A percentile compares a stretch with the other conserved stretches of the same genome.
These are phyloP conservation scores for Styphnolobium japonicum DNA, from an alignment of 306 rosid species.

Conservation along the genomic window DNA sequence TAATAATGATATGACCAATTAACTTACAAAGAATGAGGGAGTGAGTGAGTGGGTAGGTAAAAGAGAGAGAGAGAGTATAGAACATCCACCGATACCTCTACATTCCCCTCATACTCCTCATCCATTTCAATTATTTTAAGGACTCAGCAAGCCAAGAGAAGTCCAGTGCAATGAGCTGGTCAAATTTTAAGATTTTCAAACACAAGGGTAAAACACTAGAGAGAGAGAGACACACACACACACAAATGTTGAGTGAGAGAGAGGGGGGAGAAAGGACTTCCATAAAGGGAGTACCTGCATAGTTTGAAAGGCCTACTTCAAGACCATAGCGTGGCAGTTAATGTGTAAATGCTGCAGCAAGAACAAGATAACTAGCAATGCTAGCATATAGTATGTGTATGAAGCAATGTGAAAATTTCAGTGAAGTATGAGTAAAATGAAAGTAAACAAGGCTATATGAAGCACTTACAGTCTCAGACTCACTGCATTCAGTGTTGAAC, in stretches of 20 bases:
- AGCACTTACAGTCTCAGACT: too few species aligned
- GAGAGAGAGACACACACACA: not conserved
- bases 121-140: constrained; percentile 77
- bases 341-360: constrained; percentile 77
- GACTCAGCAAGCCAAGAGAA: constrained; percentile 81
- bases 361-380: constrained; percentile 80
- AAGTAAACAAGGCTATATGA: too few species aligned
- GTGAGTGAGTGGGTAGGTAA: too few species aligned
- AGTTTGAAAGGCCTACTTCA: constrained; percentile 83
- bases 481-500: too few species aligned
- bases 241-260: not conserved
- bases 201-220: not conserved
- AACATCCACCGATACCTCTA: constrained; percentile 51
- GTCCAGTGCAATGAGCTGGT: constrained; percentile 91
- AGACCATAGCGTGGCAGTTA: constrained; percentile 80
- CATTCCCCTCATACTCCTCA: constrained; percentile 80
- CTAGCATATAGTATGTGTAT: constrained; percentile 72
- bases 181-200: not conserved
- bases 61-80: not conserved
- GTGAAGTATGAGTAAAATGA: too few species aligned
- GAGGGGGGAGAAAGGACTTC: not conserved
- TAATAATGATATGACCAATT: not conserved
- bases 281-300: constrained; percentile 59
- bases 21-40: not conserved
- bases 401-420: too few species aligned